Evolutionary conservation across 2,329 filamentous ascomycete genomes (phyloP), one percentile per base, ranked within the genome.

Genomic region (Zymoseptoria tritici): DNA sequence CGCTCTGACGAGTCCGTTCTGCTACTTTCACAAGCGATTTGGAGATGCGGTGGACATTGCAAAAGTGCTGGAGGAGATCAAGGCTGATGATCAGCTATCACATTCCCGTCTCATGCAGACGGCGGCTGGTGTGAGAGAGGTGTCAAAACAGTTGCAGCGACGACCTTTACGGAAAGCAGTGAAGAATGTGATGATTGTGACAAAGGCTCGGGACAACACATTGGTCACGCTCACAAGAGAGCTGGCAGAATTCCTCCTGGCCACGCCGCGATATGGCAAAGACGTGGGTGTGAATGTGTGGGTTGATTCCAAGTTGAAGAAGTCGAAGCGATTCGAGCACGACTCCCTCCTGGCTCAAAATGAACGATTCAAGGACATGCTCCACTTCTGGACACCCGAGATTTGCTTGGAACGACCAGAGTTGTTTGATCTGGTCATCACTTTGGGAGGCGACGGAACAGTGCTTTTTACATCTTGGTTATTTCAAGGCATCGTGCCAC

Each of bases 1-100:
- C 9, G 82, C 88, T 9, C 79, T 97, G 57, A 88, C 93, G 68
- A 97, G 92, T 52, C 94, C 94, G 13, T 46, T 46, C 13, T 99
- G 94, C 78, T 99, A 96, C 78, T 97, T 96, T 78, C 94, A 99
- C 77, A 90, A 95, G 76, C 86, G 93, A 63, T 99, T 99, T 71
- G 94, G 97, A 69, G 91, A 96, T 72, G 90, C 92, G 8, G 91
- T 99, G 68, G 91, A 99, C 74, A 91, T 97, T 60, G 89, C 94
- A 67, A 94, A 89, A 76, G 91, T 99, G 5, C 81, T 99, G 6
- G 92, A 97, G 72, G 94, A 99, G 76, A 96, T 97, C 70, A 87
- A 88, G 71, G 88, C 94, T 67, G 83, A 86, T 65, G 91, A 96
- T 69, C 91, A 85, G 75, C 88, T 97, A 80, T 96, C 91, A 36